Evolutionary conservation across 139 green algal genomes (phyloP).

Genomic region (Microglena sp.): DNA sequence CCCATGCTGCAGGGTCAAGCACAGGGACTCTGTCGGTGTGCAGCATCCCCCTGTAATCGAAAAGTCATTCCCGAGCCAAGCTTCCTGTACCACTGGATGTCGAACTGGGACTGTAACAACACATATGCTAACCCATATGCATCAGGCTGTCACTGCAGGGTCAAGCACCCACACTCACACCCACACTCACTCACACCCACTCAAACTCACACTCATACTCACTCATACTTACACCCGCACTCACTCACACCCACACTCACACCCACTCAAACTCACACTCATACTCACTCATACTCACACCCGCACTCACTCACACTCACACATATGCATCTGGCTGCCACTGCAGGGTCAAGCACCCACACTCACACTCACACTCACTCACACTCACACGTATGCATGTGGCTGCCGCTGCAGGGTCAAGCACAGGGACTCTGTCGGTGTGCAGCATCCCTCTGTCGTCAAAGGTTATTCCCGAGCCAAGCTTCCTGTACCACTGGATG

Average conservation of each 20-base stretch:
- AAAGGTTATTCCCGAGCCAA: conserved; percentile 23
- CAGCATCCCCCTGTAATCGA: conserved; percentile 9
- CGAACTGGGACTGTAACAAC: too few species aligned
- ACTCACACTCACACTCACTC: background rate
- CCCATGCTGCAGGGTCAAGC: conserved; percentile 12
- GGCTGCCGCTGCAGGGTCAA: conserved; percentile 13
- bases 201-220: too few species aligned
- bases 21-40: conserved; percentile 27
- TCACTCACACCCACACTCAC: too few species aligned
- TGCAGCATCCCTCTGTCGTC: conserved; percentile 11
- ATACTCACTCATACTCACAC: too few species aligned
- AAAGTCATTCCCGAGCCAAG: conserved; percentile 24
- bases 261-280: too few species aligned
- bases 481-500: conserved; percentile 38
- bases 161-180: too few species aligned
- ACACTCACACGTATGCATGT: background rate
- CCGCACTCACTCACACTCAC: background rate
- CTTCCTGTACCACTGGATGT: conserved; percentile 37
- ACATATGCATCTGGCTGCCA: too few species aligned
- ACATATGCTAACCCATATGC: too few species aligned
- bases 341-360: too few species aligned
- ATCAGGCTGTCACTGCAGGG: too few species aligned
- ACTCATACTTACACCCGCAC: too few species aligned
- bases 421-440: conserved; percentile 26
- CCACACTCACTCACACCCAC: too few species aligned